Percentiles rank a stretch among this genome's conserved stretches.
Conservation (phyloP, 2,329 filamentous ascomycete genomes). For the Talaromyces sp. region DNA sequence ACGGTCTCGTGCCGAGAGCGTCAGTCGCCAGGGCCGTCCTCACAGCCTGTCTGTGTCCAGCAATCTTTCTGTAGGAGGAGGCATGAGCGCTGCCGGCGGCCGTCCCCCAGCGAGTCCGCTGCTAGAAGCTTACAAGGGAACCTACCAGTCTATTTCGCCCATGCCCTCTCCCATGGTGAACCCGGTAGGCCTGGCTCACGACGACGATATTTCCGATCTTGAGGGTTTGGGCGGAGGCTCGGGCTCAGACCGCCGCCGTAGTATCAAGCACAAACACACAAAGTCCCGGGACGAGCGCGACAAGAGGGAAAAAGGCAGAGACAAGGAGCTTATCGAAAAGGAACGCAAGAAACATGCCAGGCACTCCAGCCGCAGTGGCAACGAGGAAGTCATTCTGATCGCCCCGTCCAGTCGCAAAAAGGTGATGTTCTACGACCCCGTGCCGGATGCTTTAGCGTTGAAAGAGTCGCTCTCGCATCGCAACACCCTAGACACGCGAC, state of each 20-base stretch:
- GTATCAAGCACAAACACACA: slow-evolving; percentile 1
- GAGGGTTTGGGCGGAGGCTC: slow-evolving; percentile 36
- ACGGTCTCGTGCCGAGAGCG: slow-evolving; percentile 10
- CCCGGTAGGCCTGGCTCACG: slow-evolving; percentile 48
- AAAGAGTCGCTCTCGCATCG: slow-evolving; percentile 68
- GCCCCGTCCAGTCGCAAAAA: slow-evolving; percentile 50
- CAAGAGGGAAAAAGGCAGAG: slow-evolving; percentile 5
- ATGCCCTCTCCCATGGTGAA: slow-evolving; percentile 72
- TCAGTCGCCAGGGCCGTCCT: slow-evolving; percentile 15
- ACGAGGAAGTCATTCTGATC: slow-evolving; percentile 35
- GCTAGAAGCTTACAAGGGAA: slow-evolving; percentile 87
- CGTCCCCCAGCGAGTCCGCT: slow-evolving; percentile 72
- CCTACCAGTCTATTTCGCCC: slow-evolving; percentile 88
- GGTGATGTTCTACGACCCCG: slow-evolving; percentile 78
- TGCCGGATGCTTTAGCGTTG: slow-evolving; percentile 70
- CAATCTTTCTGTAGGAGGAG: slow-evolving; percentile 30
- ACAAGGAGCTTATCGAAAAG: neutral
- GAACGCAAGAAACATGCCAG: slow-evolving; percentile 22
- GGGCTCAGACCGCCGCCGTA: slow-evolving; percentile 7
- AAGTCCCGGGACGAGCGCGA: slow-evolving; percentile 14
- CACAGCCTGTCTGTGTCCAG: slow-evolving; percentile 34
- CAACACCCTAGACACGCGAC: slow-evolving; percentile 62
- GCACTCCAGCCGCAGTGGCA: slow-evolving; percentile 19
- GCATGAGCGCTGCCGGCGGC: slow-evolving; percentile 30
- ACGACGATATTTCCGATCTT: slow-evolving; percentile 51